Conservation (phyloP, 169 alveolate genomes). For the Plasmodium blacklocki region DNA sequence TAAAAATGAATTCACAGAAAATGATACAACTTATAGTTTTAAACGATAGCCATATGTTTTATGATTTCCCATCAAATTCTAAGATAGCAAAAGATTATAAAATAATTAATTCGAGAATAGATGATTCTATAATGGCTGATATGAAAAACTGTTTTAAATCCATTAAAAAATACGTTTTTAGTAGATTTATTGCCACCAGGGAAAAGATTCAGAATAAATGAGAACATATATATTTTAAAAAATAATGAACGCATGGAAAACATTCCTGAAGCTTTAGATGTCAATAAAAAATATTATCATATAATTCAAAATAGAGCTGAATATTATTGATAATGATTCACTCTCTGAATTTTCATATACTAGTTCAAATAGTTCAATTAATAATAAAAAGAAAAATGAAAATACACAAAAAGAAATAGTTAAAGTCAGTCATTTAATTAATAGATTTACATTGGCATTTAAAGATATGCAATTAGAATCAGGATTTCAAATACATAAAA, state of each 20-base stretch:
- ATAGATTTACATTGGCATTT: conserved; percentile 82
- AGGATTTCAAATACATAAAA: conserved; percentile 81
- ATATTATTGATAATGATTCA: conserved; percentile 48
- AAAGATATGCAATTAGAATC: conserved; percentile 85
- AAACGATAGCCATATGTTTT: not conserved
- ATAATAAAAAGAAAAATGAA: conserved; percentile 41
- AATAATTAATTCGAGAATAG: conserved; percentile 30
- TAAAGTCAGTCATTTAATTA: conserved; percentile 76
- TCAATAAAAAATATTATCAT: conserved; percentile 64
- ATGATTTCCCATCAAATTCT: not conserved
- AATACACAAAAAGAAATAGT: conserved; percentile 69
- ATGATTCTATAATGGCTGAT: conserved; percentile 58
- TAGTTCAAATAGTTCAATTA: conserved; percentile 65
- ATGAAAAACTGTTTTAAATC: conserved; percentile 70
- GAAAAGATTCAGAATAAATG: conserved; percentile 71
- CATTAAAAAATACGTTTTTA: conserved; percentile 66
- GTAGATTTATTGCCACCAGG: conserved; percentile 76
- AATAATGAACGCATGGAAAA: conserved; percentile 75
- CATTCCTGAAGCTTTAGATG: conserved; percentile 76
- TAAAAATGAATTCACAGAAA: not conserved
- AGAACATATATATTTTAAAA: conserved; percentile 68
- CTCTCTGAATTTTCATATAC: conserved; percentile 72
- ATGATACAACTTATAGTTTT: conserved; percentile 2
- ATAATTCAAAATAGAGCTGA: conserved; percentile 71
- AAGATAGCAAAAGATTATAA: conserved; percentile 6